A percentile compares a stretch with the other conserved stretches of the same genome.
phyloP scores from a whole-genome alignment of 163 green algal species.

The Chlamydomonas reinhardtii region DNA sequence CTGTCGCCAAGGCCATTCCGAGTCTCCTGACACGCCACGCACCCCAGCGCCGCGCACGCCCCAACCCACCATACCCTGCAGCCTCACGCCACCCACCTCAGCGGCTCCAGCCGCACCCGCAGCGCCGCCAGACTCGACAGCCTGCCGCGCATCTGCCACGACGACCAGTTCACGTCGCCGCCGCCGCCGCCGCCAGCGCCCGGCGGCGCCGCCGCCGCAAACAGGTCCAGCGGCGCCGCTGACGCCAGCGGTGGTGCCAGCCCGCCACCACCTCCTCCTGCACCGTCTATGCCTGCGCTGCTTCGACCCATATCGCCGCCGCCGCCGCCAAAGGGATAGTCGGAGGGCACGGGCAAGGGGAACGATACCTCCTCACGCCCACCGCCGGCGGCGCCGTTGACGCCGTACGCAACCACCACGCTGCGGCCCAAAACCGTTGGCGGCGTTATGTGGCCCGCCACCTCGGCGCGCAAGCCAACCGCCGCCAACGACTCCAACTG shows the following conservation, averaged over 20 bases:
- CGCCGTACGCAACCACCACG: not conserved
- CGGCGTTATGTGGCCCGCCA: not conserved
- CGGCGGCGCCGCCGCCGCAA: not conserved
- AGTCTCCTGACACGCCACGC: no score
- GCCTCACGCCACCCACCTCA: not conserved
- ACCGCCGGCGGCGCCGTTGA: not conserved
- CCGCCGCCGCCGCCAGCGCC: not conserved
- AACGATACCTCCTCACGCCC: not conserved
- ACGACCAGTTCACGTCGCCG: not conserved
- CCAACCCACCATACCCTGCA: no score
- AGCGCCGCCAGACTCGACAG: not conserved
- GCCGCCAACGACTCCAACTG: not conserved
- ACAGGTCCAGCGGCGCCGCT: not conserved
- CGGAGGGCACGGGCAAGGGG: not conserved
- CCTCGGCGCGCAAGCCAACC: not conserved
- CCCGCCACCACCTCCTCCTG: no score
- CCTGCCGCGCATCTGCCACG: not conserved
- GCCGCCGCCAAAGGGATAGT: no score
- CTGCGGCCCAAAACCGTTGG: not conserved
- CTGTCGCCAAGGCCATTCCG: no score
- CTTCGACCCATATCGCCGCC: no score
- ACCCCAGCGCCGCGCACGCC: no score
- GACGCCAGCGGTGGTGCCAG: no score
- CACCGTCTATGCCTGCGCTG: no score
- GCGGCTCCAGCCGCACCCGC: conserved; percentile 13